These are phyloP conservation scores for Trametes cinnabarina DNA, from an alignment of 768 basidiomycete genomes.

Conservation along the genomic window DNA sequence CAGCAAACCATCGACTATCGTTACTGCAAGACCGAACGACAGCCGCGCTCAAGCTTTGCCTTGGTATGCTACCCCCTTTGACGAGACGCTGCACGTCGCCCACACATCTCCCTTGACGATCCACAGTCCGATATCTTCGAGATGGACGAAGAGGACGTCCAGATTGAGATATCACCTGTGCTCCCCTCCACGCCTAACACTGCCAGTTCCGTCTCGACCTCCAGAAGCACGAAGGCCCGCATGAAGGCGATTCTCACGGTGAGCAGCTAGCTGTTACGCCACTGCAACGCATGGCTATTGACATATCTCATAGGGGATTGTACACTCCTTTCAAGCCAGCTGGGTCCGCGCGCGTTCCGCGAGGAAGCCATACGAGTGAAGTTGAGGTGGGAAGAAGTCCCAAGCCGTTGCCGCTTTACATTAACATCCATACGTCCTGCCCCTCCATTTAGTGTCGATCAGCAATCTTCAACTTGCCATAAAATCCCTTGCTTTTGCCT, in stretches of 20 bases:
- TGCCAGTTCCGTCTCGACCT: conserved; percentile 12
- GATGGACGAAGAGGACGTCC: conserved; percentile 20
- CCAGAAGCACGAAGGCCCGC: conserved; percentile 4
- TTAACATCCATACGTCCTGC: no score
- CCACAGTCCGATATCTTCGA: conserved; percentile 25
- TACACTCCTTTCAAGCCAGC: conserved; percentile 1
- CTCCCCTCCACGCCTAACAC: conserved; percentile 16
- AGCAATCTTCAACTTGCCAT: no score
- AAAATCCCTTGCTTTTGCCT: not conserved
- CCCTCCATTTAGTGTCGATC: no score
- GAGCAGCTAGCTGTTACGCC: not conserved
- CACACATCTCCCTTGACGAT: not conserved
- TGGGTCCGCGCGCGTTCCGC: not conserved
- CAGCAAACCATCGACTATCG: conserved; percentile 21
- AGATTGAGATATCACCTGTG: conserved; percentile 20
- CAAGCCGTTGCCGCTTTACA: no score
- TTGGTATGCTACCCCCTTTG: conserved; percentile 6
- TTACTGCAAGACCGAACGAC: not conserved
- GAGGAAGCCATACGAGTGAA: conserved; percentile 3
- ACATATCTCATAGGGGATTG: not conserved
- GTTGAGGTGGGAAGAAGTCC: no score
- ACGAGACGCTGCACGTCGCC: not conserved
- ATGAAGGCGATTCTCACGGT: conserved; percentile 11
- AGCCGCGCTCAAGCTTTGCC: conserved; percentile 20
- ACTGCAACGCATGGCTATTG: not conserved